A percentile compares a stretch with the other conserved stretches of the same genome.
These are phyloP conservation scores for Kodamaea jinghongensis DNA, from an alignment of 805 yeast genomes.

Conservation along the genomic window DNA sequence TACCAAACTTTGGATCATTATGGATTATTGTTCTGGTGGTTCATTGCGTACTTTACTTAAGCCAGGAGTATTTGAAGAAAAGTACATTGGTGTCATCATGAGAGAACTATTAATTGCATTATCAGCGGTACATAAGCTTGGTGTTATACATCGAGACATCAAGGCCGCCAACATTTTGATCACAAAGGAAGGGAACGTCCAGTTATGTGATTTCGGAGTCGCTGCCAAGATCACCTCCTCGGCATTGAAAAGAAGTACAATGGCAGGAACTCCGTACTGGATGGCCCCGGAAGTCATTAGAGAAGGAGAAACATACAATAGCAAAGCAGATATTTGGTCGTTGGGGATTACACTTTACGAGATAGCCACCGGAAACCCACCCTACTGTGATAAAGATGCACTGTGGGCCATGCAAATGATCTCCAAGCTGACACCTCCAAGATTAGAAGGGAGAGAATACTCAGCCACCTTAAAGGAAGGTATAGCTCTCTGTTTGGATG, in stretches of 20 bases:
- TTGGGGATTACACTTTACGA: slow-evolving; percentile 92
- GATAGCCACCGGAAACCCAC: slow-evolving; percentile 96
- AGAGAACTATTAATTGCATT: slow-evolving; percentile 80
- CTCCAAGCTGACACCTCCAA: slow-evolving; percentile 89
- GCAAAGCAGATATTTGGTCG: slow-evolving; percentile 97
- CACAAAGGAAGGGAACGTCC: slow-evolving; percentile 84
- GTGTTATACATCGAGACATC: slow-evolving; percentile 93
- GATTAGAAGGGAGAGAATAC: slow-evolving; percentile 87
- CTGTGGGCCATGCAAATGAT: slow-evolving; percentile 92
- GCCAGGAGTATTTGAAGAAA: slow-evolving; percentile 87
- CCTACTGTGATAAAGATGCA: slow-evolving; percentile 93
- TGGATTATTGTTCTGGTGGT: slow-evolving; percentile 98
- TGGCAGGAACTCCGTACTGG: slow-evolving; percentile 97
- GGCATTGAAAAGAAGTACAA: slow-evolving; percentile 79
- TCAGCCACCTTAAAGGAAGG: slow-evolving; percentile 76
- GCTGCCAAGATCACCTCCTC: slow-evolving; percentile 87
- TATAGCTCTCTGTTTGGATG: slow-evolving; percentile 89
- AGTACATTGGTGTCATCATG: slow-evolving; percentile 75
- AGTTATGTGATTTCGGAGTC: slow-evolving; percentile 96
- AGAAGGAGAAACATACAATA: slow-evolving; percentile 85
- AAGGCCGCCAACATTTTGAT: slow-evolving; percentile 95
- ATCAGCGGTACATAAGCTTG: slow-evolving; percentile 77
- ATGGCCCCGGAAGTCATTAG: slow-evolving; percentile 98
- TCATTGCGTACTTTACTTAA: slow-evolving; percentile 79
- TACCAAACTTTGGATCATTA: slow-evolving; percentile 92